These are phyloP conservation scores for Bipolaris zeicola DNA, from an alignment of 2,329 filamentous ascomycete species.

Conservation along the genomic window DNA sequence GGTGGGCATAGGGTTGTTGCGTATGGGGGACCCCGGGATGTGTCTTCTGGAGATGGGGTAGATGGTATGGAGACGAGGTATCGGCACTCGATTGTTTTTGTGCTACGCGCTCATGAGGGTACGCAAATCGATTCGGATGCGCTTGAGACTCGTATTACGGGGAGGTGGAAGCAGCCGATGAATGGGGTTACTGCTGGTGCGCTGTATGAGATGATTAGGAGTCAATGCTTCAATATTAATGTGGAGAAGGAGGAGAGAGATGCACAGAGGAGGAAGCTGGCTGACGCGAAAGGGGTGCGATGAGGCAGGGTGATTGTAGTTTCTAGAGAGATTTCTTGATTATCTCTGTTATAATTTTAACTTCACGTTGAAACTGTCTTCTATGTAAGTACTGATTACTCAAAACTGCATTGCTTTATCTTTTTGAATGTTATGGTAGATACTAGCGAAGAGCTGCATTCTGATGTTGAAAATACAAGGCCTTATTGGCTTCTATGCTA, in stretches of 20 bases:
- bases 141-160: constrained; percentile 40
- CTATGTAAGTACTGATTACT: too few relatives aligned
- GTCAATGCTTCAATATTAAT: constrained; percentile 48
- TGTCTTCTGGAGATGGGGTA: neutral
- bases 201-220: constrained; percentile 39
- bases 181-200: constrained; percentile 37
- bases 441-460: too few relatives aligned
- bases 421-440: too few relatives aligned
- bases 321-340: too few relatives aligned
- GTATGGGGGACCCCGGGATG: constrained; percentile 27
- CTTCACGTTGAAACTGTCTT: too few relatives aligned
- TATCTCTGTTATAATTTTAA: too few relatives aligned
- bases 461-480: too few relatives aligned
- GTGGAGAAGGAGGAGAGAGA: constrained; percentile 39
- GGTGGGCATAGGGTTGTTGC: constrained; percentile 46
- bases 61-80: constrained; percentile 21
- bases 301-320: neutral
- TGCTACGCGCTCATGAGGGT: constrained; percentile 42
- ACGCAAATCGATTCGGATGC: constrained; percentile 31
- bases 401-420: too few relatives aligned
- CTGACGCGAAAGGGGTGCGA: neutral
- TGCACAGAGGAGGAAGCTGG: constrained; percentile 30
- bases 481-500: too few relatives aligned
- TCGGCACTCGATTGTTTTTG: constrained; percentile 46
- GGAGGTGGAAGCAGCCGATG: constrained; percentile 33